Base-by-base conservation (phyloP, 768 basidiomycete species). In the Mycena indigotica region DNA sequence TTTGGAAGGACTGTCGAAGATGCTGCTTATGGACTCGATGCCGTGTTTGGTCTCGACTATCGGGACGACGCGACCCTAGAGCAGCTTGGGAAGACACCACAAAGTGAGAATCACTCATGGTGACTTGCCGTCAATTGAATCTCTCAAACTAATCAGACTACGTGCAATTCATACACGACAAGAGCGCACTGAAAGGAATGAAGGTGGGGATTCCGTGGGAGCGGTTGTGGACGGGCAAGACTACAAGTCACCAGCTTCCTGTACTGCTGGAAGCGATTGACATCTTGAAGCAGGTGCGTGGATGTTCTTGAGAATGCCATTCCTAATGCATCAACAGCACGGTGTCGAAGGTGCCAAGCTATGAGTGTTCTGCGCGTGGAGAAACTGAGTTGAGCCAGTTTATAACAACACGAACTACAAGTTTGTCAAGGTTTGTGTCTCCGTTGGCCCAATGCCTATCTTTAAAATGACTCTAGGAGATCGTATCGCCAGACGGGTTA, bases 31-130 rank as follows among this genome's bases (percentile, higher is more conserved):
- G 66, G 75, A 10, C 71, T 79, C 17, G 68, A 73, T 26, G 66
- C 72, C n/a, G 74, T 77, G 44, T 70, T 70, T 10, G 76, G 73
- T 1, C 63, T 63, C 4, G 75, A 76, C 40, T 66, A 63, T 28
- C 65, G 70, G 21, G 75, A 76, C 58, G 70, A 74, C 45, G 73
- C 69, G 35, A 77, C 75, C 1, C 59, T 74, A 26, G 74, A 66
- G 1, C 76, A 77, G 49, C 75, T 63, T 5, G 80, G 21, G 2
- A 63, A 63, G 52, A 63, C 62, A 4, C 62, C 62, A 17, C 52
- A 63, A 28, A 63, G 62, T 63, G 28, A 6, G 61, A 50, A 19
- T 8, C n/a, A n/a, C n/a, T n/a, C n/a, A n/a, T n/a, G n/a, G n/a
- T n/a, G n/a, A n/a, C n/a, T n/a, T n/a, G n/a, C n/a, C n/a, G n/a